Evolutionary conservation across 768 basidiomycete species (phyloP), one percentile per base, ranked within the genome.

Genomic region (Collybia nuda): DNA sequence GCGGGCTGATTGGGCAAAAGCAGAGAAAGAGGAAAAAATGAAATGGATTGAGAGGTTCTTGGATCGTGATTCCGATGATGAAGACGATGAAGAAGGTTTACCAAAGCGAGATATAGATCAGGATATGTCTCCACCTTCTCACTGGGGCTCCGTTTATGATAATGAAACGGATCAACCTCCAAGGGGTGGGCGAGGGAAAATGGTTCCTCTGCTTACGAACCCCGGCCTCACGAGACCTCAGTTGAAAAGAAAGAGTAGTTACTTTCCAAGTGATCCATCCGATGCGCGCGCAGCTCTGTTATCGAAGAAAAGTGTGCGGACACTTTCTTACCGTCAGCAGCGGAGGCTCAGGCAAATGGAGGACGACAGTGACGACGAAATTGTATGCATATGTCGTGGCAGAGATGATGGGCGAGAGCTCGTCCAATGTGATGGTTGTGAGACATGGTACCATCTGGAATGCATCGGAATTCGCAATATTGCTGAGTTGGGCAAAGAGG

Each of bases 381-480:
- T 76, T 15, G 59, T 84, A 15, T 93, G 90, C 62, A 73, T 87
- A 22, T 92, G 90, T 62, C 67, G 71, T 38, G 85, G 82, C 15
- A 72, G 68, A 44, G 85, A 88, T 57, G 86, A 90, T 51, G 89
- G 85, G 3, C 72, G 85, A n/a, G 79, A 83, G 51, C 74, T 89
- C 40, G 91, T 93, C 26, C 90, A 91, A 59, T 93, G 90, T 56
- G 90, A 93, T 58, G 75, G 76, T 3, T 93, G 90, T 64, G 74
- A 81, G 62, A 84, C 74, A 14, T 93, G 90, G 90, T 92, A 87
- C 62, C 90, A 93, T 66, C 74, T 90, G 26, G 69, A 80, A 39
- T 93, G 90, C 65, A 84, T 93, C 32, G 90, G 88, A 45, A 86
- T 93, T 57, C 69, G 67, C 45, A 76, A 74, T 56, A 76, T 81